These are phyloP conservation scores for Phallus indusiatus DNA, from an alignment of 768 basidiomycete species.

Conservation along the genomic window DNA sequence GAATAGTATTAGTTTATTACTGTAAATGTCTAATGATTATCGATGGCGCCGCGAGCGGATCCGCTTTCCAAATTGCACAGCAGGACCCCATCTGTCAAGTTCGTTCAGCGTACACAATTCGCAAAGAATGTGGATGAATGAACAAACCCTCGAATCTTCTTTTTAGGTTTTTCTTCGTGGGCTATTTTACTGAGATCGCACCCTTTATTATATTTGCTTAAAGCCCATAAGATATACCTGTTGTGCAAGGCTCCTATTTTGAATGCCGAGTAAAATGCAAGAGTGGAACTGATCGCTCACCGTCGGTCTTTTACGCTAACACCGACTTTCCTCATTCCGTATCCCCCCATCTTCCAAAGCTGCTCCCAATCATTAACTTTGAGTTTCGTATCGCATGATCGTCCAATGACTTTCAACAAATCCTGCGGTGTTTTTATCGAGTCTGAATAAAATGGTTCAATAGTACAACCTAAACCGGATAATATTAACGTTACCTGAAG, in stretches of 20 bases:
- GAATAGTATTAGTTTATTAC: neutral
- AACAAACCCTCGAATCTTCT: slow-evolving; percentile 71
- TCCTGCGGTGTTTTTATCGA: slow-evolving; percentile 46
- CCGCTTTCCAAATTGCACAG: slow-evolving; percentile 63
- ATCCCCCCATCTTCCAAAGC: slow-evolving; percentile 54
- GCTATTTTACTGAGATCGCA: slow-evolving; percentile 49
- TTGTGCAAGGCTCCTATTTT: neutral
- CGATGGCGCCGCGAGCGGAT: slow-evolving; percentile 55
- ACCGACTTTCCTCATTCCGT: slow-evolving; percentile 54
- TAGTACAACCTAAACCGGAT: neutral
- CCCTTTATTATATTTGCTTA: slow-evolving; percentile 67
- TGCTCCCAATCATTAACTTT: slow-evolving; percentile 59
- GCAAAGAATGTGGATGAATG: neutral
- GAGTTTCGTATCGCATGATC: slow-evolving; percentile 56
- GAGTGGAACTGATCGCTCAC: slow-evolving; percentile 28
- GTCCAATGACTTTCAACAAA: slow-evolving; percentile 69
- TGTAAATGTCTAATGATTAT: slow-evolving; percentile 6
- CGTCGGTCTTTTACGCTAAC: slow-evolving; percentile 60
- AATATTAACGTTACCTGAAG: neutral
- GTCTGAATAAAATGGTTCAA: slow-evolving; percentile 24
- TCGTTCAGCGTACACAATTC: neutral
- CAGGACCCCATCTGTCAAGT: slow-evolving; percentile 54
- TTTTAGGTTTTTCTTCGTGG: slow-evolving; percentile 57
- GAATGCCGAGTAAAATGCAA: neutral
- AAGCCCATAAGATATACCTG: slow-evolving; percentile 80